These are phyloP conservation scores for Microdochium nivale DNA, from an alignment of 2,329 filamentous ascomycete genomes.

Conservation along the genomic window DNA sequence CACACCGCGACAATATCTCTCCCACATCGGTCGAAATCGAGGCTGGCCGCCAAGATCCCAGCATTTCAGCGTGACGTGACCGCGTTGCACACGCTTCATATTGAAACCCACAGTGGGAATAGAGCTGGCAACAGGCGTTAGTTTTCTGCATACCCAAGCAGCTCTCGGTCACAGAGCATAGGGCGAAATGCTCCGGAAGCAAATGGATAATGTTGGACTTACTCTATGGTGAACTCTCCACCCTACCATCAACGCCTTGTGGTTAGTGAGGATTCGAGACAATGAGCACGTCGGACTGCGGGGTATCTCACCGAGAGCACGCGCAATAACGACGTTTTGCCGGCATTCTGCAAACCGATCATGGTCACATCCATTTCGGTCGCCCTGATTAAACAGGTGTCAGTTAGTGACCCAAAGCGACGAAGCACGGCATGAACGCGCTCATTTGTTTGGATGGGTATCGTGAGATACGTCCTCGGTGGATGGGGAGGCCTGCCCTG, in stretches of 20 bases:
- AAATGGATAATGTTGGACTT: conserved; percentile 36
- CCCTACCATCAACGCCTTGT: conserved; percentile 52
- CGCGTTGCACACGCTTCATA: conserved; percentile 96
- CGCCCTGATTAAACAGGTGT: conserved; percentile 51
- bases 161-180: conserved; percentile 1
- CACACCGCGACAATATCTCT: conserved; percentile 93
- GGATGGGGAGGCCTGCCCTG: background rate
- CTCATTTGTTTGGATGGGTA: too few species aligned
- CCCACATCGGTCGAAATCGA: conserved; percentile 97
- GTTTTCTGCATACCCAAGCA: conserved; percentile 1
- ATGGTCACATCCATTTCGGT: conserved; percentile 99
- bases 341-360: conserved; percentile 96
- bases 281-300: conserved; percentile 5
- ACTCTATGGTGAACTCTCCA: conserved; percentile 98
- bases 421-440: too few species aligned
- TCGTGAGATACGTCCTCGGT: too few species aligned
- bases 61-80: conserved; percentile 96
- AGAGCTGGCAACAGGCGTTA: conserved; percentile 52
- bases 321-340: conserved; percentile 89
- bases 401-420: background rate
- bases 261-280: conserved; percentile 8
- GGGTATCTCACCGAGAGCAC: conserved; percentile 76
- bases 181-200: conserved; percentile 1
- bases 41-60: conserved; percentile 98
- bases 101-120: conserved; percentile 99